Conservation (phyloP, 352 stramenopile species). For the Globisporangium yorkense region DNA sequence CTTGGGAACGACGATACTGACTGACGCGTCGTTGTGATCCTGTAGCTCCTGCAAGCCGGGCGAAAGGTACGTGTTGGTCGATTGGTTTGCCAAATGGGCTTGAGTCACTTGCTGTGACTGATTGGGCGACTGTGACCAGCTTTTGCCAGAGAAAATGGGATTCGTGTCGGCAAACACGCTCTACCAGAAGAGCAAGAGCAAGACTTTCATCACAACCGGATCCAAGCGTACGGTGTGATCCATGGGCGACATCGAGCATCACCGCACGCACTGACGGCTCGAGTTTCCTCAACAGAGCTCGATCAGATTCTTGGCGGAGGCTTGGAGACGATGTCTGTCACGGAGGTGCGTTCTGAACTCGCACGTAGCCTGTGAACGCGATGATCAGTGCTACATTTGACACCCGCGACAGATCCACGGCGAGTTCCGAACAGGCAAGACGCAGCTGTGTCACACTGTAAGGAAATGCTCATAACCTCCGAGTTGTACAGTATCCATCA, state of each 20-base stretch:
- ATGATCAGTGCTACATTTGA: background rate
- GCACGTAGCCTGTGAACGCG: no score
- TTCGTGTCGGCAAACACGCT: constrained; percentile 69
- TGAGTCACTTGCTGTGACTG: no score
- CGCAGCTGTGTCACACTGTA: constrained; percentile 91
- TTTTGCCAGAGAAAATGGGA: constrained; percentile 66
- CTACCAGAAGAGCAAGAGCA: constrained; percentile 64
- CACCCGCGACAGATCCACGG: constrained; percentile 63
- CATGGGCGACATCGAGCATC: constrained; percentile 3
- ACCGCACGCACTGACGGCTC: constrained; percentile 7
- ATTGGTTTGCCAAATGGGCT: background rate
- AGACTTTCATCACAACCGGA: constrained; percentile 73
- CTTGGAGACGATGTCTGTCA: constrained; percentile 89
- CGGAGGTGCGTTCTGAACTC: constrained; percentile 46
- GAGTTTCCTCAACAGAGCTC: constrained; percentile 37
- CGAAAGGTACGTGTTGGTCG: constrained; percentile 37
- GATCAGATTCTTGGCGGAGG: constrained; percentile 84
- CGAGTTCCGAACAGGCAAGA: constrained; percentile 94
- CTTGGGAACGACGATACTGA: background rate
- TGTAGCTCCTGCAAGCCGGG: constrained; percentile 63
- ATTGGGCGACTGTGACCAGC: constrained; percentile 17
- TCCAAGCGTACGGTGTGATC: constrained; percentile 39
- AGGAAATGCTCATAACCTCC: background rate
- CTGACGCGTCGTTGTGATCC: background rate
- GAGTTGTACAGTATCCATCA: background rate